A percentile compares a stretch with the other conserved stretches of the same genome.
Conservation (phyloP, 805 yeast species). For the Candida anglica region DNA sequence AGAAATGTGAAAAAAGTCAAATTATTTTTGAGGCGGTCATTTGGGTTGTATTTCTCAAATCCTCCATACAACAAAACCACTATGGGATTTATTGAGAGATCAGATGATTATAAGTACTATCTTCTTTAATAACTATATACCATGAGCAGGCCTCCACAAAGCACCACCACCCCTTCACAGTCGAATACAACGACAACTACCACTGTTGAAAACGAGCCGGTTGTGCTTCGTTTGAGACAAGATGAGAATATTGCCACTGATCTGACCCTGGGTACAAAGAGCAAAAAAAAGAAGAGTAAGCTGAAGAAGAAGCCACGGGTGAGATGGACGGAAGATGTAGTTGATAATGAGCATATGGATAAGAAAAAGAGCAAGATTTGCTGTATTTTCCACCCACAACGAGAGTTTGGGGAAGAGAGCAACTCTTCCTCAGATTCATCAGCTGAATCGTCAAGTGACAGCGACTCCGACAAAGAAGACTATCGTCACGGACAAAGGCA, state of each 20-base stretch:
- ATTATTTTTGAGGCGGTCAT: too few relatives aligned
- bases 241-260: neutral
- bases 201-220: neutral
- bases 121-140: too few relatives aligned
- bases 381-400: conserved; percentile 80
- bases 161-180: too few relatives aligned
- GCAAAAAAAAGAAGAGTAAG: conserved; percentile 2
- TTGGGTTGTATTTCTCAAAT: too few relatives aligned
- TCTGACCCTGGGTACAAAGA: neutral
- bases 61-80: too few relatives aligned
- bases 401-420: conserved; percentile 47
- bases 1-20: too few relatives aligned
- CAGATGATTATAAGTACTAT: too few relatives aligned
- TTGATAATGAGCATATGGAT: conserved; percentile 86
- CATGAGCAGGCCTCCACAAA: too few relatives aligned
- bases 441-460: conserved; percentile 30
- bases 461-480: conserved; percentile 14
- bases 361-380: conserved; percentile 91
- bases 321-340: conserved; percentile 78
- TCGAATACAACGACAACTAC: neutral
- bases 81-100: too few relatives aligned
- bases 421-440: conserved; percentile 17
- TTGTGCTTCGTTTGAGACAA: conserved; percentile 3
- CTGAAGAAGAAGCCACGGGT: conserved; percentile 50
- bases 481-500: too few relatives aligned